Evolutionary conservation across 139 green algal genomes (phyloP), one percentile per base, ranked within the genome.

Genomic region (Picochlorum sp.): DNA sequence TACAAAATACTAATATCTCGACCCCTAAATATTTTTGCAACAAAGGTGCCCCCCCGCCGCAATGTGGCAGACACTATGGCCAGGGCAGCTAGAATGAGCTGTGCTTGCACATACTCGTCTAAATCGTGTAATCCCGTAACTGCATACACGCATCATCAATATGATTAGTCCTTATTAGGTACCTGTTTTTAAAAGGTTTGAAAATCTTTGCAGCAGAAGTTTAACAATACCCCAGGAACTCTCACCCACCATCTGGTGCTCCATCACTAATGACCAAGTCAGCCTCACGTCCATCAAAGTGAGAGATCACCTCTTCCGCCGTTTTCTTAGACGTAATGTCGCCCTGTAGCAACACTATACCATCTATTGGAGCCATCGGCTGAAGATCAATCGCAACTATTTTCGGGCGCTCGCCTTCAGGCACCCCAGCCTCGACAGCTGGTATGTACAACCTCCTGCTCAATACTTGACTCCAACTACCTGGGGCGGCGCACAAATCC

Each of bases 51-150:
- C 0, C 89, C 90, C 0, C 70, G 79, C 1, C 67, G 67, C 40
- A 99, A 78, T 49, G 96, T 82, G 39, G 85, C 65, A 1, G 79
- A 77, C 12, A 88, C 83, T 29, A 99, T 93, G 3, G 82, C 82
- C 18, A 94, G 63, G 0, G 85, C 87, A 7, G 92, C 90, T 36
- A 96, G 74, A 32, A 99, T 86, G 24, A 98, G 84, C 80, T 97
- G 90, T 18, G 75, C 66, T 54, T 95, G 85, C 52, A 98, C 90
- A 59, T 85, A 97, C 68, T 98, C 87, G 50, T 99, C 93, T 61
- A 98, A 80, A 76, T 99, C 93, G 72, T 99, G 93, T n/a, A 99
- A 74, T 0, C 93, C 93, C 1, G 93, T 99, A 2, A 99, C n/a
- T n/a, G n/a, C n/a, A n/a, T n/a, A n/a, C n/a, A n/a, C n/a, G n/a